Evolutionary conservation across 805 yeast species (phyloP), one percentile per base, ranked within the genome.

Genomic region (Diddensiella santjacobensis): DNA sequence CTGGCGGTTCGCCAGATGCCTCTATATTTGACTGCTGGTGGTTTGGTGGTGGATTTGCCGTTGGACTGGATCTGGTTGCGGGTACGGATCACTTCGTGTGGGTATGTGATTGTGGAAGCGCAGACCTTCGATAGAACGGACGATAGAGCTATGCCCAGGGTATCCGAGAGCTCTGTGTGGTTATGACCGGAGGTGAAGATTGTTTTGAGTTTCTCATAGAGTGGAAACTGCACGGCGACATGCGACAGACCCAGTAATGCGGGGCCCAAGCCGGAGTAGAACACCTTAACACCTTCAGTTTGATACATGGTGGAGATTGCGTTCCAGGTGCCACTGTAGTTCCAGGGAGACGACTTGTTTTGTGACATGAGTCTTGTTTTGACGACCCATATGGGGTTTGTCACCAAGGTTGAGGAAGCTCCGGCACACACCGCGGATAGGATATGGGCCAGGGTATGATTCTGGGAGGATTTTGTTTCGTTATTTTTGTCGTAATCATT

Each of bases 371-470:
- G 70, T 60, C 99, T 72, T 1, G 99, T 93, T 64, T 93, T 93
- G 24, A 93, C 90, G 40, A 93, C 98, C 99, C 99, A 93, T 11
- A 91, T 87, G 8, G 99, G 99, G 64, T 93, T 93, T 0, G 96
- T 91, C 5, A 82, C 65, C 8, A 87, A 72, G 0, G 98, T 85
- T 1, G 96, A 85, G 4, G 83, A 79, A 48, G 87, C 80, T 23
- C 99, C 99, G 1, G 98, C 96, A 3, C 87, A 77, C 43, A 91
- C 75, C 1, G 99, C 97, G 45, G 80, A 70, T 44, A 71, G 71
- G 61, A 68, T 72, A 70, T 50, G 77, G 52, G 40, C 69, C 31
- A 56, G 67, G 68, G 56, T 52, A 8, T 65, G 64, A 19, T 8
- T 23, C 13, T 26, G 23, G 6, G 33, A 13, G n/a, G 30, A 5